These are phyloP conservation scores for Rhamnella rubrinervis DNA, from an alignment of 331 rosid genomes.

Conservation along the genomic window DNA sequence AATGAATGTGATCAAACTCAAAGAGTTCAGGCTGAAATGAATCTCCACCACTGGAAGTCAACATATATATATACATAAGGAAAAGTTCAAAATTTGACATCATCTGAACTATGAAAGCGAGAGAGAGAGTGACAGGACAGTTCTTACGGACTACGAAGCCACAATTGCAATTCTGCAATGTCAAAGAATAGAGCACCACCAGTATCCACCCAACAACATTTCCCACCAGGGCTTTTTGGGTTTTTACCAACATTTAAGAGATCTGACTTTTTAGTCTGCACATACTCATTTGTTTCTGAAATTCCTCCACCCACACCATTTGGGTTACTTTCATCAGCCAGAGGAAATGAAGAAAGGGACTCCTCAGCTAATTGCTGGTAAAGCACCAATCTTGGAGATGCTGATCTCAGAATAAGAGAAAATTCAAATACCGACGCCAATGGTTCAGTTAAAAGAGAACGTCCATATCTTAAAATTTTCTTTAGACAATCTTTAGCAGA, in stretches of 20 bases:
- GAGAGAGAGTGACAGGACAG: conserved; percentile 2
- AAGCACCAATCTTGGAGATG: conserved; percentile 85
- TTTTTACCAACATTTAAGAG: conserved; percentile 43
- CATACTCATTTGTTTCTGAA: conserved; percentile 25
- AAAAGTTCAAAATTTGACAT: not conserved
- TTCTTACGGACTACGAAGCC: conserved; percentile 63
- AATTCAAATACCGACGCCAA: conserved; percentile 77
- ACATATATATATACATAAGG: conserved; percentile 12
- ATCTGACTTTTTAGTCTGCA: conserved; percentile 38
- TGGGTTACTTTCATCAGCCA: conserved; percentile 43
- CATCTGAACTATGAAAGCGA: not conserved
- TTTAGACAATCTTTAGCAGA: conserved; percentile 72
- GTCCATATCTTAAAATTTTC: conserved; percentile 48
- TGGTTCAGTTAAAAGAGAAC: conserved; percentile 56
- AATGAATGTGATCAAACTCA: conserved; percentile 88
- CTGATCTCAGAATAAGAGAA: conserved; percentile 80
- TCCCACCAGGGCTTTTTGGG: conserved; percentile 54
- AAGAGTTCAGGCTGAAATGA: conserved; percentile 71
- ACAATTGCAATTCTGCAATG: conserved; percentile 43
- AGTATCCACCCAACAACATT: conserved; percentile 91
- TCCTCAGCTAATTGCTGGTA: conserved; percentile 76
- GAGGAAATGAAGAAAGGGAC: conserved; percentile 83
- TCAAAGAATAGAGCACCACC: conserved; percentile 66
- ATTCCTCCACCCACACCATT: conserved; percentile 31
- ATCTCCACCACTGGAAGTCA: conserved; percentile 48